Evolutionary conservation across 768 basidiomycete species (phyloP).

Genomic region (Pleurotus citrinopileatus): DNA sequence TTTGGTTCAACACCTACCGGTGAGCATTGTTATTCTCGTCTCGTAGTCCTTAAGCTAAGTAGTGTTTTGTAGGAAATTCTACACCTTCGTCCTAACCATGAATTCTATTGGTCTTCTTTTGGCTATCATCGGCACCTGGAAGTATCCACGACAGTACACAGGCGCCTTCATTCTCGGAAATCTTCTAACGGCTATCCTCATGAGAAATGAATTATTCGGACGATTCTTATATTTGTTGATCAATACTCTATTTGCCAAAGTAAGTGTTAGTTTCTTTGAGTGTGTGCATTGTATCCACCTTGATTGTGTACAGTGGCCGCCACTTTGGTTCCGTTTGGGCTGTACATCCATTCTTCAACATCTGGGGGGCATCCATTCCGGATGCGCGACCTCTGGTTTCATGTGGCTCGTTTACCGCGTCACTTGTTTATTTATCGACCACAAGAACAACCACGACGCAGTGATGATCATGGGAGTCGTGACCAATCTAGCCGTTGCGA

Average conservation of each 20-base stretch:
- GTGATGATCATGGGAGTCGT: conserved; percentile 61
- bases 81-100: conserved; percentile 53
- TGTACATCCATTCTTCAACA: conserved; percentile 77
- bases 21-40: conserved; percentile 21
- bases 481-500: conserved; percentile 54
- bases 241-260: conserved; percentile 80
- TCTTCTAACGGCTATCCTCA: conserved; percentile 65
- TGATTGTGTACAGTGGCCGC: conserved; percentile 38
- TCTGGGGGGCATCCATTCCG: conserved; percentile 83
- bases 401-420: conserved; percentile 70
- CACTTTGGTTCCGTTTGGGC: conserved; percentile 59
- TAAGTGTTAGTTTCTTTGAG: conserved; percentile 20
- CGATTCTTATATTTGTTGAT: conserved; percentile 70
- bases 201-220: conserved; percentile 82
- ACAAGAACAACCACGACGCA: conserved; percentile 46
- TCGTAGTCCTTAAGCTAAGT: neutral
- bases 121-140: conserved; percentile 62
- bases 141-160: conserved; percentile 62
- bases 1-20: conserved; percentile 85
- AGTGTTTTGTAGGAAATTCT: conserved; percentile 58
- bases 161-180: conserved; percentile 78
- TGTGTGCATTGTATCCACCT: neutral
- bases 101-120: conserved; percentile 61
- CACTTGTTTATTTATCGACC: conserved; percentile 48
- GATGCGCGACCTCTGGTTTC: conserved; percentile 74